These are phyloP conservation scores for Podospora australis DNA, from an alignment of 495 filamentous ascomycete species.

Conservation along the genomic window DNA sequence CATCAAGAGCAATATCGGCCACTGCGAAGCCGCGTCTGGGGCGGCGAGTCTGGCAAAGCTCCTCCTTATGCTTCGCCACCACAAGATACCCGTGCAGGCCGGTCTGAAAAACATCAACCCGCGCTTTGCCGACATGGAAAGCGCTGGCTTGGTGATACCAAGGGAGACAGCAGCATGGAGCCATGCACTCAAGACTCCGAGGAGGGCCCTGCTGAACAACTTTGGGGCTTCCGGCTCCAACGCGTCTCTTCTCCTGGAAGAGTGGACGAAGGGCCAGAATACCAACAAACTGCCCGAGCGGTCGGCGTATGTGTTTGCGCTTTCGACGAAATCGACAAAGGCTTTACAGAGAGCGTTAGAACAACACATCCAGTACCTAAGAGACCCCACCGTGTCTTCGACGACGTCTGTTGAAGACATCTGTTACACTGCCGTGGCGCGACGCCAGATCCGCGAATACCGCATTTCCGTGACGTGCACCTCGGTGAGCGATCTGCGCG, in stretches of 20 bases:
- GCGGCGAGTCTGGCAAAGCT: background rate
- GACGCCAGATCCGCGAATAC: background rate
- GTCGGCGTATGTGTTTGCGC: background rate
- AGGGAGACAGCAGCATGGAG: background rate
- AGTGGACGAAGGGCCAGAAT: background rate
- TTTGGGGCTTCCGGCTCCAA: background rate
- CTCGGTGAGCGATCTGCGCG: background rate
- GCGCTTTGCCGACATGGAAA: background rate
- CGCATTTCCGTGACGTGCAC: background rate
- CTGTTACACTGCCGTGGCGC: background rate
- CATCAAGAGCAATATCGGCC: background rate
- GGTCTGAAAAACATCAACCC: background rate
- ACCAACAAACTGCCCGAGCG: background rate
- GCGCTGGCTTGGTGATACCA: background rate
- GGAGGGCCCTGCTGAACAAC: background rate
- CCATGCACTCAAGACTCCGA: background rate
- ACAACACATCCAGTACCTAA: background rate
- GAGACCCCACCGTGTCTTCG: background rate
- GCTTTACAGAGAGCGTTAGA: background rate
- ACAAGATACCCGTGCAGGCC: background rate
- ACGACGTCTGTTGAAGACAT: background rate
- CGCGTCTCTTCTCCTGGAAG: background rate
- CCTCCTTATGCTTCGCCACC: background rate
- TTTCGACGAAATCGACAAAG: background rate
- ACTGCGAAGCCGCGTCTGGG: background rate